phyloP scores from a whole-genome alignment of 1,139 yeast genomes.

The Kluyveromyces sp. region DNA sequence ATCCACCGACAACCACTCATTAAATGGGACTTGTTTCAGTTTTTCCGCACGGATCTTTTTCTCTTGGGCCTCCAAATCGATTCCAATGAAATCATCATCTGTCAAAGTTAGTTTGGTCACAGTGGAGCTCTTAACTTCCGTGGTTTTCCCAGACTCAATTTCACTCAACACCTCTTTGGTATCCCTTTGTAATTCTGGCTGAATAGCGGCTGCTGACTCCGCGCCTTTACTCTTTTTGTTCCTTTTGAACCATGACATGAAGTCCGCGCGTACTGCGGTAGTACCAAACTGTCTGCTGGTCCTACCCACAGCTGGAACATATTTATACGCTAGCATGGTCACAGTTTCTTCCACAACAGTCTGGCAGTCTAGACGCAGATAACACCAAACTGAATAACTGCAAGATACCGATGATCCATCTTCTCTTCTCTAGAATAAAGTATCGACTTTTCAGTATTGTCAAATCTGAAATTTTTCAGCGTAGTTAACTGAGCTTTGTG shows the following conservation, averaged over 20 bases:
- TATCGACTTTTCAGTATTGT: neutral
- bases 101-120: conserved; percentile 15
- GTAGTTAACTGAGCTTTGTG: neutral
- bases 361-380: too few species aligned
- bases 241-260: conserved; percentile 35
- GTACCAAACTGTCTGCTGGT: conserved; percentile 20
- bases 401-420: too few species aligned
- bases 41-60: conserved; percentile 13
- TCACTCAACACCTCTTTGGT: conserved; percentile 21
- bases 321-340: conserved; percentile 1
- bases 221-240: conserved; percentile 16
- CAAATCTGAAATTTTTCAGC: neutral
- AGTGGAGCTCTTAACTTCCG: conserved; percentile 11
- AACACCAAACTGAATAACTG: too few species aligned
- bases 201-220: conserved; percentile 3
- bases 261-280: conserved; percentile 24
- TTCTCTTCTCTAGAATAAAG: neutral
- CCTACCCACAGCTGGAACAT: neutral
- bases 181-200: conserved; percentile 13
- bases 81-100: conserved; percentile 29
- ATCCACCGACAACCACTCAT: conserved; percentile 33
- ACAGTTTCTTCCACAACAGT: too few species aligned
- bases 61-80: conserved; percentile 13
- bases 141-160: conserved; percentile 19
- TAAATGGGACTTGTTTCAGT: conserved; percentile 19